phyloP scores from a whole-genome alignment of 2,329 filamentous ascomycete species.

The Botrytis porri region DNA sequence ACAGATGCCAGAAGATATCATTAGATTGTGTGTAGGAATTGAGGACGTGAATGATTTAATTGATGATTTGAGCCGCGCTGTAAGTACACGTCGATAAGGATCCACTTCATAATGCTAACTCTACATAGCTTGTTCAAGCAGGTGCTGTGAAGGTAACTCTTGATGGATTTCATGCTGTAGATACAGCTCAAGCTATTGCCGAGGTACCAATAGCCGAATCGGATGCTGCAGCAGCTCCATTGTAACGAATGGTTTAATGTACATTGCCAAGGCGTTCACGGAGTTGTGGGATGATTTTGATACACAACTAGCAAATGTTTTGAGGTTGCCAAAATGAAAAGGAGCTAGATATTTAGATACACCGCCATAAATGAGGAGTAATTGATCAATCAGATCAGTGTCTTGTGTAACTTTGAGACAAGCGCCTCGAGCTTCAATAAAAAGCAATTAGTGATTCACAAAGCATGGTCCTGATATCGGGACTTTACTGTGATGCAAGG shows the following conservation, averaged over 20 bases:
- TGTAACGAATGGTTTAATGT: slow-evolving; percentile 19
- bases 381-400: slow-evolving; percentile 16
- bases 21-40: slow-evolving; percentile 92
- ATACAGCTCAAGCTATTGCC: slow-evolving; percentile 30
- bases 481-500: slow-evolving; percentile 12
- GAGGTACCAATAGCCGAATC: slow-evolving; percentile 34
- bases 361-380: slow-evolving; percentile 1
- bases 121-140: slow-evolving; percentile 76
- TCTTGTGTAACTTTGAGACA: slow-evolving; percentile 4
- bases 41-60: slow-evolving; percentile 90
- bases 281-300: slow-evolving; percentile 6
- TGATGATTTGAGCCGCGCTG: slow-evolving; percentile 86
- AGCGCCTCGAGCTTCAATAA: not conserved
- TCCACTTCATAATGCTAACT: slow-evolving; percentile 27
- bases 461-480: slow-evolving; percentile 1
- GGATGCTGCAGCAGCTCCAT: slow-evolving; percentile 31
- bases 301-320: slow-evolving; percentile 12
- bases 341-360: slow-evolving; percentile 11
- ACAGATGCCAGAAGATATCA: slow-evolving; percentile 94
- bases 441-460: slow-evolving; percentile 6
- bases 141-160: slow-evolving; percentile 85
- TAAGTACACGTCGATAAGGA: slow-evolving; percentile 51
- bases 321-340: not conserved
- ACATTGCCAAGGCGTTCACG: slow-evolving; percentile 26
- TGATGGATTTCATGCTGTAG: slow-evolving; percentile 70